A percentile compares a stretch with the other conserved stretches of the same genome.
Conservation (phyloP, 2,329 filamentous ascomycete species). For the Colletotrichum sp. region DNA sequence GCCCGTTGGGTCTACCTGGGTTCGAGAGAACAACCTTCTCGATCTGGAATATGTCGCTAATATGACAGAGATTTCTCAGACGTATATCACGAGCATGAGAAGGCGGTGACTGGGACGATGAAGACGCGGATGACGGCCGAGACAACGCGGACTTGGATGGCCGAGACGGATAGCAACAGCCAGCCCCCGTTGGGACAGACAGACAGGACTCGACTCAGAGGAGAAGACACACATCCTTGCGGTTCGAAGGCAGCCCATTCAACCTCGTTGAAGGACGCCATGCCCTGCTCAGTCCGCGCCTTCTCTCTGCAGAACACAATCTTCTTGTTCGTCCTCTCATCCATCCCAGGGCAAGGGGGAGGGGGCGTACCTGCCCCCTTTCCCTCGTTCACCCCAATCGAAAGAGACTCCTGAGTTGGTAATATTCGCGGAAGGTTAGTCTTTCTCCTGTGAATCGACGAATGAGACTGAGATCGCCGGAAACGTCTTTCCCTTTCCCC, state of each 20-base stretch:
- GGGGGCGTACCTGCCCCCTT: background rate
- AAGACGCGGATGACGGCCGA: background rate
- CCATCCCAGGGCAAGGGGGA: background rate
- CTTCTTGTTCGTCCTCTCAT: background rate
- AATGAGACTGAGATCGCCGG: background rate
- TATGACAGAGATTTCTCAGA: background rate
- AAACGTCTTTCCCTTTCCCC: background rate
- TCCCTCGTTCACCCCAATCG: background rate
- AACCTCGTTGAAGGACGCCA: background rate
- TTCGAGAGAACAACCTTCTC: background rate
- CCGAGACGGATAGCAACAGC: background rate
- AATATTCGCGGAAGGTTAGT: background rate
- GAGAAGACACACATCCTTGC: background rate
- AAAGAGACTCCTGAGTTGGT: background rate
- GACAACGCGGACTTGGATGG: background rate
- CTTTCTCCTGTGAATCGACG: background rate
- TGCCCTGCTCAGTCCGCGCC: background rate
- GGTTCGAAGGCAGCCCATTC: background rate
- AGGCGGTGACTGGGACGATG: background rate
- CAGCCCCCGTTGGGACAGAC: background rate
- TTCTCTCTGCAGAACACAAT: background rate
- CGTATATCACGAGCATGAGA: background rate
- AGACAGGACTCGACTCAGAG: background rate
- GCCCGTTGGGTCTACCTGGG: background rate
- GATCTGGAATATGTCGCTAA: background rate